Percentiles rank a stretch among this genome's conserved stretches.
These are phyloP conservation scores for Coemansia umbellata DNA, from an alignment of 192 early-diverging fungal genomes.

Conservation along the genomic window DNA sequence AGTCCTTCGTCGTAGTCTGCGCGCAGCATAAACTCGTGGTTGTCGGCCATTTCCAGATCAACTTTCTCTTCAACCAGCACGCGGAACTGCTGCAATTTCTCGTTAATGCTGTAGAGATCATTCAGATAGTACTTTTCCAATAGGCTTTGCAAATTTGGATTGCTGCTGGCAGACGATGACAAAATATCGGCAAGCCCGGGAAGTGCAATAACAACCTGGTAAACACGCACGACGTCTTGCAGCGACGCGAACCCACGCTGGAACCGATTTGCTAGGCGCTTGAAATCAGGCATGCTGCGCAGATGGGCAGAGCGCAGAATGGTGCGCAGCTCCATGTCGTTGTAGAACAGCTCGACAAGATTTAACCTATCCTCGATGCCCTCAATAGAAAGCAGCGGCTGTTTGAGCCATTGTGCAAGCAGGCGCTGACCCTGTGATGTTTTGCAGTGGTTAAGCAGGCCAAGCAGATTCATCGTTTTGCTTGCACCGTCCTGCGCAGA, in stretches of 20 bases:
- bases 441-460: conserved; percentile 84
- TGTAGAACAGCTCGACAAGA: conserved; percentile 65
- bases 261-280: conserved; percentile 81
- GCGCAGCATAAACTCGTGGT: conserved; percentile 85
- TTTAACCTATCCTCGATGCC: conserved; percentile 77
- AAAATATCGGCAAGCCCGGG: conserved; percentile 63
- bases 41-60: conserved; percentile 77
- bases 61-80: conserved; percentile 87
- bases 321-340: conserved; percentile 64
- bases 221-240: conserved; percentile 85
- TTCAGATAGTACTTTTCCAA: conserved; percentile 50
- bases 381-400: conserved; percentile 70
- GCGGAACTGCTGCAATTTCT: conserved; percentile 63
- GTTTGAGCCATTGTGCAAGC: conserved; percentile 89
- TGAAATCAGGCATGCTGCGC: conserved; percentile 83
- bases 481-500: conserved; percentile 62
- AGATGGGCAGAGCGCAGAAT: conserved; percentile 67
- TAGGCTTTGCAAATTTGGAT: conserved; percentile 37
- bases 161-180: conserved; percentile 19
- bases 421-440: conserved; percentile 82
- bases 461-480: conserved; percentile 67
- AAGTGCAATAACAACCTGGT: conserved; percentile 76
- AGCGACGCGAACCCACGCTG: conserved; percentile 71
- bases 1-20: conserved; percentile 72
- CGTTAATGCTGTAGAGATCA: conserved; percentile 50